phyloP scores from a whole-genome alignment of 768 basidiomycete species.

The Serpula lacrymans region DNA sequence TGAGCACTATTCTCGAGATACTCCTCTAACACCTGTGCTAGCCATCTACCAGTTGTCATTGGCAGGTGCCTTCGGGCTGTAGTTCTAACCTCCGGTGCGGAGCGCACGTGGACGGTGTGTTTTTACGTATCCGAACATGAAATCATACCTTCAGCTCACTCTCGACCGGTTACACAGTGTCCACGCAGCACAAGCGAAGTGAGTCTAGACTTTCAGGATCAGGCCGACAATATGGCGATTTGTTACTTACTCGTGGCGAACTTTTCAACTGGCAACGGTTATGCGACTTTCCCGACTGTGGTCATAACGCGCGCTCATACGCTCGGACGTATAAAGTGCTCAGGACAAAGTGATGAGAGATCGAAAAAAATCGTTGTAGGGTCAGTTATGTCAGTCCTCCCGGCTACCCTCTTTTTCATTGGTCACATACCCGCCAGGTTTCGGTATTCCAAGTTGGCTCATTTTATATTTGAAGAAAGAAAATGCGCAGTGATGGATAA shows the following conservation, averaged over 20 bases:
- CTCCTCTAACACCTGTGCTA: too few species aligned
- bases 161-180: not conserved
- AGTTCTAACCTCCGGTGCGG: not conserved
- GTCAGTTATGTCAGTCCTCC: conserved; percentile 20
- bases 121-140: conserved; percentile 1
- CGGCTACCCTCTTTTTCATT: conserved; percentile 12
- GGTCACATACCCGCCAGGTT: conserved; percentile 15
- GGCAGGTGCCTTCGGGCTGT: not conserved
- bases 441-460: too few species aligned
- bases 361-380: not conserved
- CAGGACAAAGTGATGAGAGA: too few species aligned
- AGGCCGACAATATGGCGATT: not conserved
- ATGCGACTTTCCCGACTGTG: too few species aligned
- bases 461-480: too few species aligned
- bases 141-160: too few species aligned
- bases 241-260: not conserved
- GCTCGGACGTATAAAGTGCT: too few species aligned
- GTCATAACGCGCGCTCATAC: too few species aligned
- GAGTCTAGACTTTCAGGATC: not conserved
- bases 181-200: not conserved
- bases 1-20: too few species aligned
- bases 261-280: too few species aligned
- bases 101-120: not conserved
- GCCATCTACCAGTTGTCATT: too few species aligned
- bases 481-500: too few species aligned